Evolutionary conservation across 305 asterid species (phyloP).

Genomic region (Fraxinus angustifolia): DNA sequence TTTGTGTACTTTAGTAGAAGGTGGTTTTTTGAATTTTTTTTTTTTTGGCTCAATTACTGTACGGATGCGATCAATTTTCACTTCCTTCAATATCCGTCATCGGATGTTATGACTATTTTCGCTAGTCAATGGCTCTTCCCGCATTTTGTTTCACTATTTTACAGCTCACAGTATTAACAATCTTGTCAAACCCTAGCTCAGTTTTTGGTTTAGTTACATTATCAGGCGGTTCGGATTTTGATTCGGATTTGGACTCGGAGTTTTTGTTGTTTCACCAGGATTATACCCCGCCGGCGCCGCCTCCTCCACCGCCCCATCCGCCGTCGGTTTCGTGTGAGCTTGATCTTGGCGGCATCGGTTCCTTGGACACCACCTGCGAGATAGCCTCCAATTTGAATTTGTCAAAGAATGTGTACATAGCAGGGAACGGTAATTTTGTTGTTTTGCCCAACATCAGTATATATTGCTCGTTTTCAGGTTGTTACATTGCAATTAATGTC

Average conservation of each 20-base stretch:
- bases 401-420: constrained; percentile 64
- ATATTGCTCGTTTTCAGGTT: constrained; percentile 61
- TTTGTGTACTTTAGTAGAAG: no score
- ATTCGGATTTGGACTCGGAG: constrained; percentile 51
- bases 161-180: constrained; percentile 19
- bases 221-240: constrained; percentile 29
- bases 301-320: constrained; percentile 98
- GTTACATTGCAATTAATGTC: constrained; percentile 68
- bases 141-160: constrained; percentile 20
- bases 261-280: constrained; percentile 65
- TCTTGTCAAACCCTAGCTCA: constrained; percentile 37
- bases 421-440: constrained; percentile 79
- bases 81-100: constrained; percentile 22
- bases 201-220: constrained; percentile 13
- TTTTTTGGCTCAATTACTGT: constrained; percentile 17
- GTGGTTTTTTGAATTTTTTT: constrained; percentile 22
- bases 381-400: constrained; percentile 69
- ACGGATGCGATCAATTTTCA: constrained; percentile 42
- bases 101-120: constrained; percentile 46
- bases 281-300: constrained; percentile 98
- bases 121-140: constrained; percentile 36
- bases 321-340: constrained; percentile 82
- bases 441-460: constrained; percentile 68
- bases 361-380: constrained; percentile 80
- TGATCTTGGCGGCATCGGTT: constrained; percentile 92